Conservation (phyloP, 192 early-diverging fungal genomes). For the Backusella psychrophila region DNA sequence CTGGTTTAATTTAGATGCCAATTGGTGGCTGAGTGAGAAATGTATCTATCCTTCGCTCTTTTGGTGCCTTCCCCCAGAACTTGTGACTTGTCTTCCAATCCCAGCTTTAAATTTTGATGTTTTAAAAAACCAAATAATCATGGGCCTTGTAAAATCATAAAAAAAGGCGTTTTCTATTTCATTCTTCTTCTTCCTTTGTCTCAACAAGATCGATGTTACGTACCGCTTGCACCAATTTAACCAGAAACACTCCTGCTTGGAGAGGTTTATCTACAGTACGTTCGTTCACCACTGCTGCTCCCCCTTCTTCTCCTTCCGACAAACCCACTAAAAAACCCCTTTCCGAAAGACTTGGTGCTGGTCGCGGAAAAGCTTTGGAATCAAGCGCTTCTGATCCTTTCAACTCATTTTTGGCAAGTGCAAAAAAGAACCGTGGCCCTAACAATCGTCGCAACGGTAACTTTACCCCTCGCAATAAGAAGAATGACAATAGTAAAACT, state of each 20-base stretch:
- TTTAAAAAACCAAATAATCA: background rate
- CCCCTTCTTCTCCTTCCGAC: background rate
- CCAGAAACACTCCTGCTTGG: background rate
- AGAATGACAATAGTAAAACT: background rate
- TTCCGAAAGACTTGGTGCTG: slow-evolving; percentile 28
- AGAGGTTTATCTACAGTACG: background rate
- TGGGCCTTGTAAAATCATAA: background rate
- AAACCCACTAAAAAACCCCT: background rate
- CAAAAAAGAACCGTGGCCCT: slow-evolving; percentile 3
- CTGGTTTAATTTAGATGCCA: background rate
- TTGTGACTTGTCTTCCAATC: slow-evolving; percentile 6
- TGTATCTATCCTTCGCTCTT: background rate
- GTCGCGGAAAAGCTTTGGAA: slow-evolving; percentile 21
- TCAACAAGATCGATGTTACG: background rate
- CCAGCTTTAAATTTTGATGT: slow-evolving; percentile 8
- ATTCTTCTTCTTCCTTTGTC: background rate
- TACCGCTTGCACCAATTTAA: background rate
- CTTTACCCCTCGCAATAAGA: slow-evolving; percentile 3
- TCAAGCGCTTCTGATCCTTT: slow-evolving; percentile 18
- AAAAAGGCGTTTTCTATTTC: background rate
- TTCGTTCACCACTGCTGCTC: background rate
- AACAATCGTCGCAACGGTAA: slow-evolving; percentile 21
- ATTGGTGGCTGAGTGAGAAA: background rate
- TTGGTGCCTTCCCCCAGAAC: background rate
- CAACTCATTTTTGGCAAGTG: slow-evolving; percentile 24